These are phyloP conservation scores for Entomortierella parvispora DNA, from an alignment of 192 early-diverging fungal species.

Conservation along the genomic window DNA sequence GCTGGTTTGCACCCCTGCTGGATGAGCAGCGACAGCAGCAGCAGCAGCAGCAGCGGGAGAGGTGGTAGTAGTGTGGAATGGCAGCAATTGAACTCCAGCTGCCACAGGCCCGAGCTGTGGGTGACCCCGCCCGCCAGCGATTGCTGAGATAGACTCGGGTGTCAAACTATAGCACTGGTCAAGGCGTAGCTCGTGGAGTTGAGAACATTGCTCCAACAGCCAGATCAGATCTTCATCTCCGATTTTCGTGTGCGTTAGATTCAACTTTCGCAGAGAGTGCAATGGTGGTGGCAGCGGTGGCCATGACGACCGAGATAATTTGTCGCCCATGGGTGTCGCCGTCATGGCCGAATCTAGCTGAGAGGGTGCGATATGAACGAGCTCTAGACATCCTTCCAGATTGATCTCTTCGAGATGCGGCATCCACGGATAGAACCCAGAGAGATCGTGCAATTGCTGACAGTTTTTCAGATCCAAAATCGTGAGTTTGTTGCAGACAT, in stretches of 20 bases:
- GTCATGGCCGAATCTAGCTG: not conserved
- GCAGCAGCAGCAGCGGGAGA: not conserved
- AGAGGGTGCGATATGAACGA: constrained; percentile 16
- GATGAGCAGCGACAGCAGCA: not conserved
- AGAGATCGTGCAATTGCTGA: constrained; percentile 11
- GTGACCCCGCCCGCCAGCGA: constrained; percentile 6
- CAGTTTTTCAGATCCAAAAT: constrained; percentile 26
- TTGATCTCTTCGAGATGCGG: constrained; percentile 13
- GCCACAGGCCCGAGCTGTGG: too few species aligned
- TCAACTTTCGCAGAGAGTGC: not conserved
- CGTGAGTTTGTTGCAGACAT: constrained; percentile 10
- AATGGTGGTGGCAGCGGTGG: too few species aligned
- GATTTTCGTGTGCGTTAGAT: constrained; percentile 15
- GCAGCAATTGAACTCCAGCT: too few species aligned
- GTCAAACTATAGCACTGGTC: constrained; percentile 45
- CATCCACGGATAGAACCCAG: not conserved
- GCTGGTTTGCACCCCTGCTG: not conserved
- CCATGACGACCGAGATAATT: too few species aligned
- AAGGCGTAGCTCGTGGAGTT: constrained; percentile 26
- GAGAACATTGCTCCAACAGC: constrained; percentile 14
- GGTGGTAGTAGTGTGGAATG: not conserved
- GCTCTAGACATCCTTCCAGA: constrained; percentile 10
- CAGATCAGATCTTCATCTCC: constrained; percentile 22
- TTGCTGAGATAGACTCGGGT: constrained; percentile 12
- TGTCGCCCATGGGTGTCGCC: too few species aligned